Conservation (phyloP, 139 green algal genomes). For the Picochlorum sp. region DNA sequence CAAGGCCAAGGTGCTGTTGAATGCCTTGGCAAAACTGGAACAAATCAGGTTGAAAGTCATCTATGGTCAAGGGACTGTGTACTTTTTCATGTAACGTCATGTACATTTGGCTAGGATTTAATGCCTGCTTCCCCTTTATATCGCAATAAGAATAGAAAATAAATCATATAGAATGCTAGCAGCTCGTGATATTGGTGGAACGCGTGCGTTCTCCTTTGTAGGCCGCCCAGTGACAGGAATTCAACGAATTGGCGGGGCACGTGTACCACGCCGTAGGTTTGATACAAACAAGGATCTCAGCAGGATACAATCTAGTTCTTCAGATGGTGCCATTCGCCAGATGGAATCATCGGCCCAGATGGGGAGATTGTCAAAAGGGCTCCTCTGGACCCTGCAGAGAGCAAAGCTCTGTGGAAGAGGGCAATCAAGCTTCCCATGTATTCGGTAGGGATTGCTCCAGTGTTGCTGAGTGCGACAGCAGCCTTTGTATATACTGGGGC, state of each 20-base stretch:
- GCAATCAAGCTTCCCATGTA: constrained; percentile 93
- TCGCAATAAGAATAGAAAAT: no score
- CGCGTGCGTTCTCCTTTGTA: no score
- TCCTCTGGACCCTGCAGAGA: constrained; percentile 16
- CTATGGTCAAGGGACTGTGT: constrained; percentile 15
- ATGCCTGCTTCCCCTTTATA: no score
- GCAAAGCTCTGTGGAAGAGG: constrained; percentile 54
- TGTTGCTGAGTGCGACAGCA: constrained; percentile 51
- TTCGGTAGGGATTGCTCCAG: constrained; percentile 74
- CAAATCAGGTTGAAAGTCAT: constrained; percentile 23
- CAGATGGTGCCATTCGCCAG: constrained; percentile 4
- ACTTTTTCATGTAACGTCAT: constrained; percentile 5
- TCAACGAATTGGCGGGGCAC: no score
- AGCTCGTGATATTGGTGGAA: no score
- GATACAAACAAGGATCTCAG: background rate
- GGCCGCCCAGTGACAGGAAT: no score
- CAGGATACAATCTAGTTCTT: background rate
- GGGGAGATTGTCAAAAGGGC: constrained; percentile 8
- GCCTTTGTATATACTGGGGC: constrained; percentile 42
- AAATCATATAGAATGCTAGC: no score
- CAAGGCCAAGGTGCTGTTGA: constrained; percentile 26
- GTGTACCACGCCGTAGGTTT: background rate
- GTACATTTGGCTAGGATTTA: background rate
- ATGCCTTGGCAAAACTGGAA: constrained; percentile 27
- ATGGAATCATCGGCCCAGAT: constrained; percentile 29